Conservation (phyloP, 2,329 filamentous ascomycete genomes). For the Xylaria sp. region DNA sequence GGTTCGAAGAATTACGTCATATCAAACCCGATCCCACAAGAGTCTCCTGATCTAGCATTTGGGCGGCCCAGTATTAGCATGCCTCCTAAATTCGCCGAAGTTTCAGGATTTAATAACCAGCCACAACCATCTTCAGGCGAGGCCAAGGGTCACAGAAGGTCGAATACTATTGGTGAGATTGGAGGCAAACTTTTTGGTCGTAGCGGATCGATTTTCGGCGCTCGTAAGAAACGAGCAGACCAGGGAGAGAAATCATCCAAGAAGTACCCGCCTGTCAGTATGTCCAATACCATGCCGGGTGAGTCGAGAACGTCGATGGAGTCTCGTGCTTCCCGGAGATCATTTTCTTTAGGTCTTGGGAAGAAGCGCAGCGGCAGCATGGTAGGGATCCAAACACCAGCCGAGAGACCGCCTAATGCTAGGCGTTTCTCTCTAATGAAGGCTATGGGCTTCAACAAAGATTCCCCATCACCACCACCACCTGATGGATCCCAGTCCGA, state of each 20-base stretch:
- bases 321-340: slow-evolving; percentile 72
- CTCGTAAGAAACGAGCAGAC: slow-evolving; percentile 52
- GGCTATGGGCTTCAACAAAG: slow-evolving; percentile 69
- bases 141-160: slow-evolving; percentile 71
- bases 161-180: slow-evolving; percentile 81
- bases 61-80: slow-evolving; percentile 70
- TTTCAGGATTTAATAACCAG: slow-evolving; percentile 68
- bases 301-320: slow-evolving; percentile 74
- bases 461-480: slow-evolving; percentile 60
- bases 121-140: slow-evolving; percentile 56
- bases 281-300: slow-evolving; percentile 76
- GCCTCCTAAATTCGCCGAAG: slow-evolving; percentile 67
- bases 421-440: slow-evolving; percentile 79
- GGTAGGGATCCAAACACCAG: slow-evolving; percentile 63
- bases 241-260: slow-evolving; percentile 68
- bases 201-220: slow-evolving; percentile 82
- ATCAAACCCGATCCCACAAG: slow-evolving; percentile 71
- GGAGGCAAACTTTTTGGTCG: slow-evolving; percentile 87
- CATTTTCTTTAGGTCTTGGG: slow-evolving; percentile 74
- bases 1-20: slow-evolving; percentile 77
- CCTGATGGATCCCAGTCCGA: slow-evolving; percentile 63
- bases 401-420: slow-evolving; percentile 62
- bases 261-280: slow-evolving; percentile 90
- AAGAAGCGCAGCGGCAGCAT: slow-evolving; percentile 78
- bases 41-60: slow-evolving; percentile 61